Conservation (phyloP, 129 eudicot genomes). For the Dittrichia graveolens region DNA sequence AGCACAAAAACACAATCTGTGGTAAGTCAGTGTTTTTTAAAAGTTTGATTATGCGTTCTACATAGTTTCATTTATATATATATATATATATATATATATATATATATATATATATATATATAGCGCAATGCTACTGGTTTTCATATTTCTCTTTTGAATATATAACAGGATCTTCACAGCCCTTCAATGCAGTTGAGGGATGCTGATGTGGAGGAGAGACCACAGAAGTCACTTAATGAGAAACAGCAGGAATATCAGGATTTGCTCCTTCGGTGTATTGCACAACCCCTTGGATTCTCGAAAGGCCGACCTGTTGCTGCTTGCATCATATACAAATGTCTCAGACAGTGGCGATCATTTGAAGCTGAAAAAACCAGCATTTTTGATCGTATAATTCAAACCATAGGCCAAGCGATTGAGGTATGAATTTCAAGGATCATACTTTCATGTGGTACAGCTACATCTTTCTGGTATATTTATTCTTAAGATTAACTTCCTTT, state of each 20-base stretch:
- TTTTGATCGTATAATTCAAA: constrained; percentile 88
- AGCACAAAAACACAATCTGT: constrained; percentile 45
- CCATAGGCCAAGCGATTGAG: constrained; percentile 91
- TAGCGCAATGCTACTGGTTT: constrained; percentile 4
- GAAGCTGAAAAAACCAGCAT: constrained; percentile 89
- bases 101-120: too few relatives aligned
- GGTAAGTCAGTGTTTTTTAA: constrained; percentile 43
- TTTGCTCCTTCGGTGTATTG: constrained; percentile 85
- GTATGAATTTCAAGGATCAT: constrained; percentile 35
- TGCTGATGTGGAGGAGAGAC: constrained; percentile 73
- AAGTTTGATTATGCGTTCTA: neutral
- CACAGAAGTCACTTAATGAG: constrained; percentile 90
- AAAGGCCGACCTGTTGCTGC: constrained; percentile 92
- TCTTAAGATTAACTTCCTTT: constrained; percentile 24
- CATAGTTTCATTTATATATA: neutral
- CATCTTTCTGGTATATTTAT: constrained; percentile 2
- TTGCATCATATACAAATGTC: constrained; percentile 89
- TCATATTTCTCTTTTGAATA: constrained; percentile 13
- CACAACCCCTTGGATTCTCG: constrained; percentile 87
- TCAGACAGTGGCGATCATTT: constrained; percentile 87
- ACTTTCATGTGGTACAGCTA: neutral
- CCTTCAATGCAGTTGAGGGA: constrained; percentile 56
- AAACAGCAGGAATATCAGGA: constrained; percentile 97
- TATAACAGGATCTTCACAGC: constrained; percentile 67
- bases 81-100: neutral